Evolutionary conservation across 2,329 filamentous ascomycete species (phyloP).

Genomic region (Escovopsis weberi): DNA sequence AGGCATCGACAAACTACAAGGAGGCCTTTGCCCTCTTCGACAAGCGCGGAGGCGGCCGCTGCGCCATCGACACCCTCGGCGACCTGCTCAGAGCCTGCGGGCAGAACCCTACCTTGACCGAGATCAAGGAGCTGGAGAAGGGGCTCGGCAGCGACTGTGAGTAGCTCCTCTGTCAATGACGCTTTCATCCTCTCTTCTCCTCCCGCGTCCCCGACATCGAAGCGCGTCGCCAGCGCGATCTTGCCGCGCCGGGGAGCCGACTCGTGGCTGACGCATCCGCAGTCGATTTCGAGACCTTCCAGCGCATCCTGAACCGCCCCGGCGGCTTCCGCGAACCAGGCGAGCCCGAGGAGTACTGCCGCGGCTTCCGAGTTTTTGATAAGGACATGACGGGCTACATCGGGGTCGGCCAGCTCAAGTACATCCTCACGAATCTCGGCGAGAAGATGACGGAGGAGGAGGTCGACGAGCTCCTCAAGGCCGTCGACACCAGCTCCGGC

Average conservation of each 20-base stretch:
- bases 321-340: slow-evolving; percentile 97
- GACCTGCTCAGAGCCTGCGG: slow-evolving; percentile 93
- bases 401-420: slow-evolving; percentile 92
- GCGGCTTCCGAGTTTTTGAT: slow-evolving; percentile 98
- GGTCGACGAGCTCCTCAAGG: slow-evolving; percentile 97
- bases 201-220: neutral
- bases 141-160: slow-evolving; percentile 80
- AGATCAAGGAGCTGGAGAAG: slow-evolving; percentile 88
- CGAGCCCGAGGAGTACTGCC: slow-evolving; percentile 95
- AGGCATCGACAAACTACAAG: slow-evolving; percentile 95
- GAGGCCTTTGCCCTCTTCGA: slow-evolving; percentile 99
- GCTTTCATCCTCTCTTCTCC: neutral
- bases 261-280: slow-evolving; percentile 5
- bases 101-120: slow-evolving; percentile 89
- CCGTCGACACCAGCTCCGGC: slow-evolving; percentile 86
- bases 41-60: slow-evolving; percentile 94
- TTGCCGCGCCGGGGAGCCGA: neutral
- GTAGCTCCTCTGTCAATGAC: slow-evolving; percentile 22
- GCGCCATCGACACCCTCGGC: slow-evolving; percentile 71
- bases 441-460: slow-evolving; percentile 99
- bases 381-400: slow-evolving; percentile 98
- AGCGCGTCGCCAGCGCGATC: neutral
- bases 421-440: slow-evolving; percentile 92
- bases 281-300: slow-evolving; percentile 98
- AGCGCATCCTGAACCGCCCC: slow-evolving; percentile 90